Evolutionary conservation across 140 eudicot species (phyloP), one percentile per base, ranked within the genome.

Genomic region (Ambrosia hybrid): DNA sequence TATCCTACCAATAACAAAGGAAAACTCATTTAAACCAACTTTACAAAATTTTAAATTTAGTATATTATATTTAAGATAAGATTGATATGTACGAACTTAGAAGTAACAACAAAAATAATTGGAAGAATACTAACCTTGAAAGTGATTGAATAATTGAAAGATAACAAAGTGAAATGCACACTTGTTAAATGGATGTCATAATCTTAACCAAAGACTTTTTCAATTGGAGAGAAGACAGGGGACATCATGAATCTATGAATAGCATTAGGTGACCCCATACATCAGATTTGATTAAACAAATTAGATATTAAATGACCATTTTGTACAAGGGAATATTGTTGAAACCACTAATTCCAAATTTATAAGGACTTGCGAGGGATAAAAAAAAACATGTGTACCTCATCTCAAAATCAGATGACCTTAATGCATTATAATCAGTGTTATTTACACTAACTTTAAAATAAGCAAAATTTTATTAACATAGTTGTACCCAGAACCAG

Each of bases 181-280:
- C 80, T 57, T 76, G 75, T 76, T 74, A 76, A 46, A 67, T 76
- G 80, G 75, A 58, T 67, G 70, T 76, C 80, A 76, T 67, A 45
- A 67, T 76, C 80, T 43, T 14, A 68, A 76, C 15, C 48, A 33
- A 51, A 61, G 69, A 76, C 75, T 57, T 76, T 76, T 51, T 63
- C 14, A 63, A 49, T 51, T 73, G 65, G 68, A 76, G 48, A 76
- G 75, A 76, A 76, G 70, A 57, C 68, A 46, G 62, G 80, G 52
- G 52, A 76, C 80, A 76, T 34, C 75, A 76, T 76, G 74, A 76
- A 76, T 76, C 80, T 68, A 14, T 67, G 75, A 76, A 76, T 41
- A 76, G 73, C 68, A 76, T 0, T 51, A 58, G 70, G 52, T 46
- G 80, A 68, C 75, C 80, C 75, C 70, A 46, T 48, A 68, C 16